Base-by-base conservation (phyloP, 306 rosid species). In the Sicyos edulis region DNA sequence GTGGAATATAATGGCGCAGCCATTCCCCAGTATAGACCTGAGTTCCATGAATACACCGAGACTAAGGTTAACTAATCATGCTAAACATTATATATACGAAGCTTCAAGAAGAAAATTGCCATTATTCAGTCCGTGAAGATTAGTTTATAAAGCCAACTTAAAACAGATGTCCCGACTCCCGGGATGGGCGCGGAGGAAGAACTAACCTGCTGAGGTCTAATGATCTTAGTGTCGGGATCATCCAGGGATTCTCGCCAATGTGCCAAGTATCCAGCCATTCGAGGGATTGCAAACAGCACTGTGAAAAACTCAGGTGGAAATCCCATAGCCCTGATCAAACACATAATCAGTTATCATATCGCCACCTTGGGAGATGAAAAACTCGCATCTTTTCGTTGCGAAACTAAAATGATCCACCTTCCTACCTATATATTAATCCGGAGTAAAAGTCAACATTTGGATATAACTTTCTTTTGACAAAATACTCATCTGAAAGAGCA, bases 391-490 rank as follows among this genome's bases (percentile, higher is more conserved):
- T 17, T 54, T 54, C 75, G 37, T 10, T 19, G 37, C 40, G 37
- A 54, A 34, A 10, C 11, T 4, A 54, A 71, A 45, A 20, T 66
- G 44, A 67, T 13, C 34, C 71, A 67, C 53, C 22, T 71, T 51
- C 71, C n/a, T 77, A 83, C 88, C 88, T 78, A 75, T 92, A 92
- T 71, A 92, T 92, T 83, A 92, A 75, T 22, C 97, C 96, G 0
- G 95, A 89, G 88, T 92, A 92, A 85, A 92, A 92, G 79, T 92
- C 97, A 74, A 92, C 96, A 58, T 92, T 92, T 71, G 97, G 96
- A 82, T 92, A 92, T 29, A 92, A 84, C 88, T 78, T 92, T 82
- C 97, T 89, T 85, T 92, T 87, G 55, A 85, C 85, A 80, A 92
- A 92, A 78, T 80, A 92, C 72, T 89, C 96, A 42, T 92, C 95